A percentile compares a stretch with the other conserved stretches of the same genome.
Conservation (phyloP, 225 moss, liverwort and hornwort species). For the Rhytidiadelphus loreus region DNA sequence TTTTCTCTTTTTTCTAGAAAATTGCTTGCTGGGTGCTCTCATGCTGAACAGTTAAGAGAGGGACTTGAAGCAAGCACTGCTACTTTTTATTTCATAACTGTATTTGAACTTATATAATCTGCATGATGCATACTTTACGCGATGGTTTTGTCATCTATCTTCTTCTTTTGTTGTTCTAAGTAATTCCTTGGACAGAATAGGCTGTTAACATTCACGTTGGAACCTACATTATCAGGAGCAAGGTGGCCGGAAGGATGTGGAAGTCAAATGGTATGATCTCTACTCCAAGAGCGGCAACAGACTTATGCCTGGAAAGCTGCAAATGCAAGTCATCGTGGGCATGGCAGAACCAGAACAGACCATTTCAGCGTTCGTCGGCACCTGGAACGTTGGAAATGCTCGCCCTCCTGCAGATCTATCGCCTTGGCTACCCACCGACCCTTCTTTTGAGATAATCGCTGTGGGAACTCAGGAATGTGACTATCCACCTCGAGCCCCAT, state of each 20-base stretch:
- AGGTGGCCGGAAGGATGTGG: conserved; percentile 49
- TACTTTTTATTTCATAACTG: background rate
- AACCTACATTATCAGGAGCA: conserved; percentile 24
- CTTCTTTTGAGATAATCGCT: conserved; percentile 69
- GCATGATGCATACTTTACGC: background rate
- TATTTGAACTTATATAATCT: background rate
- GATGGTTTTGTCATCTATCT: background rate
- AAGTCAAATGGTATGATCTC: conserved; percentile 73
- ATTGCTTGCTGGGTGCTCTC: background rate
- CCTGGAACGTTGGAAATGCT: conserved; percentile 98
- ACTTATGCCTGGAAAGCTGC: conserved; percentile 80
- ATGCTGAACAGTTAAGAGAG: background rate
- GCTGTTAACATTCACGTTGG: background rate
- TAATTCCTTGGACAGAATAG: background rate
- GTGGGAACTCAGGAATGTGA: conserved; percentile 96
- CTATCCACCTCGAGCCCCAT: conserved; percentile 74
- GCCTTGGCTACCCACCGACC: conserved; percentile 73
- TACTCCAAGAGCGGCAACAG: conserved; percentile 62
- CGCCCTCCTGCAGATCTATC: conserved; percentile 94
- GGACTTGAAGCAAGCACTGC: background rate
- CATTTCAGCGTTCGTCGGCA: conserved; percentile 81
- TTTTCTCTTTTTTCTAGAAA: background rate
- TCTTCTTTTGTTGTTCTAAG: background rate
- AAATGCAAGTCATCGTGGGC: conserved; percentile 71
- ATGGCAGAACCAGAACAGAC: conserved; percentile 93